These are phyloP conservation scores for Blastobotrys petasosporus DNA, from an alignment of 1,139 yeast genomes.

Conservation along the genomic window DNA sequence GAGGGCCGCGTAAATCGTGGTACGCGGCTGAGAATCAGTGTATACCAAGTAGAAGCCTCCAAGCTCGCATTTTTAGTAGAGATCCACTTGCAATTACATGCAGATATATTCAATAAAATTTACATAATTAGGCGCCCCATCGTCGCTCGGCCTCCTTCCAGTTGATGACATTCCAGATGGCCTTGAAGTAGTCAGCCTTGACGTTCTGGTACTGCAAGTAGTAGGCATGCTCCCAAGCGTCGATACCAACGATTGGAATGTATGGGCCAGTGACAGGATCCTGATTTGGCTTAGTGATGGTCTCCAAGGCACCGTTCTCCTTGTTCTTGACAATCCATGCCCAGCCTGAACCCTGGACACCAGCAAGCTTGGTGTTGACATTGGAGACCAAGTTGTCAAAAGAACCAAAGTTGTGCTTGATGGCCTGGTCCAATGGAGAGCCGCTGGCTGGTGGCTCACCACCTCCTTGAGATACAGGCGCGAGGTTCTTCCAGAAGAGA, in stretches of 20 bases:
- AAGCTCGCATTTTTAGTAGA: too few species aligned
- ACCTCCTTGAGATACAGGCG: slow-evolving; percentile 78
- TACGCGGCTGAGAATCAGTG: too few species aligned
- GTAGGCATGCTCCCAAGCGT: slow-evolving; percentile 99
- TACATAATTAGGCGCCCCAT: slow-evolving; percentile 22
- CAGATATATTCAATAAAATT: too few species aligned
- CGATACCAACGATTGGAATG: slow-evolving; percentile 85
- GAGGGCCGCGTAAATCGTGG: too few species aligned
- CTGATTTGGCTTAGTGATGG: slow-evolving; percentile 84
- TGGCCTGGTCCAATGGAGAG: slow-evolving; percentile 56
- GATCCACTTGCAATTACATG: too few species aligned
- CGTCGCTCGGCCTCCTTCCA: slow-evolving; percentile 91
- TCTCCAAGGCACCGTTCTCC: slow-evolving; percentile 74
- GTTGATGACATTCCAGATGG: slow-evolving; percentile 94
- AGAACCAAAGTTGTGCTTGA: slow-evolving; percentile 65
- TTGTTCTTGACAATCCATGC: slow-evolving; percentile 88
- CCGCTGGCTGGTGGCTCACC: slow-evolving; percentile 68
- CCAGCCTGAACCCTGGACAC: slow-evolving; percentile 98
- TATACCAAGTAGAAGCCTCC: too few species aligned
- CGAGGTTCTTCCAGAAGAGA: slow-evolving; percentile 85
- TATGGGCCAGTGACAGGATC: slow-evolving; percentile 75
- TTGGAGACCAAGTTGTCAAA: slow-evolving; percentile 63
- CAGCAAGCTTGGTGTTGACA: slow-evolving; percentile 78
- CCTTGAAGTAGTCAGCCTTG: slow-evolving; percentile 91
- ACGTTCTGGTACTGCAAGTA: slow-evolving; percentile 93